Evolutionary conservation across 495 filamentous ascomycete genomes (phyloP).

Genomic region (Penicillium argentinense): DNA sequence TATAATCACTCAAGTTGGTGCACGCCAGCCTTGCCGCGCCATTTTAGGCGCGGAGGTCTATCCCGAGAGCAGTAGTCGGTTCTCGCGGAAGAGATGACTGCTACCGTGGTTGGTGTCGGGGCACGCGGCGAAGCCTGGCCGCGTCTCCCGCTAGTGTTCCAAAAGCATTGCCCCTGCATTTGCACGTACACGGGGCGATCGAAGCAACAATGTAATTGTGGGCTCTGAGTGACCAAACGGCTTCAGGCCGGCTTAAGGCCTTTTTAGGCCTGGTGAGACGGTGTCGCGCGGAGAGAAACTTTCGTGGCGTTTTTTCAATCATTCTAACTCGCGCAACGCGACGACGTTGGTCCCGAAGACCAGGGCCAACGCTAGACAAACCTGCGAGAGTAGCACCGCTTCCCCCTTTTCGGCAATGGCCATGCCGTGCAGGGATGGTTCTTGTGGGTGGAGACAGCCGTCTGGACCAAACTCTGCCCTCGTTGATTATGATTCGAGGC

Average conservation of each 20-base stretch:
- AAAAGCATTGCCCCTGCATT: slow-evolving; percentile 22
- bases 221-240: no score
- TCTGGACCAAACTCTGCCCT: slow-evolving; percentile 9
- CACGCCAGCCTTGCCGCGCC: not conserved
- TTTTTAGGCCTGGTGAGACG: no score
- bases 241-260: no score
- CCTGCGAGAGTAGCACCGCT: no score
- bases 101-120: not conserved
- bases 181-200: no score
- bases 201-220: no score
- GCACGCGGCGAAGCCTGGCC: slow-evolving; percentile 7
- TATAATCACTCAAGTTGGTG: not conserved
- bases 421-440: slow-evolving; percentile 3
- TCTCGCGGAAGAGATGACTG: not conserved
- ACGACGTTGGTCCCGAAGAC: no score
- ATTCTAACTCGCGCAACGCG: no score
- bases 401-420: not conserved
- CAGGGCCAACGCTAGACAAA: no score
- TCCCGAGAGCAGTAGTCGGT: not conserved
- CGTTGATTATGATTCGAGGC: slow-evolving; percentile 9
- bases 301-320: slow-evolving; percentile 9
- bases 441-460: slow-evolving; percentile 15
- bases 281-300: slow-evolving; percentile 7
- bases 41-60: slow-evolving; percentile 7
- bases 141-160: slow-evolving; percentile 20